Base-by-base conservation (phyloP, 371 early-diverging fungal species). In the Amoeboaphelidium occidentale region DNA sequence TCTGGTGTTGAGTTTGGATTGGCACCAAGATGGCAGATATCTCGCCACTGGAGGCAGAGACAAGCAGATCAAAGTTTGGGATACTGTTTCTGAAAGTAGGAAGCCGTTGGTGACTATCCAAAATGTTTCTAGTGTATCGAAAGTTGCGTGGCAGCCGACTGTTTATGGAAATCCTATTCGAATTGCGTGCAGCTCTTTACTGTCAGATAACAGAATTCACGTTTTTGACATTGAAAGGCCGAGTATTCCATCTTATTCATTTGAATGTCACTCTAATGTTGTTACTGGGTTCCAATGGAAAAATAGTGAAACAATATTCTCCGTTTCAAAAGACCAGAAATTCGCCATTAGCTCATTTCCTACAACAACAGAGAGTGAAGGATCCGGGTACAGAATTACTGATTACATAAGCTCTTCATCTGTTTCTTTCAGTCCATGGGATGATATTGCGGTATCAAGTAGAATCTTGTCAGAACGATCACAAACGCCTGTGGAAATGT, bases 11-110 rank as follows among this genome's bases (percentile, higher is more conserved):
- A 72, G 83, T 0, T 69, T 85, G 0, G 89, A 88, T 51, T 88
- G 81, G 75, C 76, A 82, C 60, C 66, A 76, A 0, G 72, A 68
- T 45, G 89, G 89, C 0, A 61, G 71, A 10, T 62, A 68, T 26
- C 58, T 84, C 1, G 89, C 85, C 0, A 81, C 74, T 48, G 85
- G 84, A 4, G 85, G 89, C 1, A 56, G 84, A 23, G 89, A 88
- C 51, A 74, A 74, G 47, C 67, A 73, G 6, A 84, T 88, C 53
- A 82, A 88, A 64, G 75, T 76, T 56, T 87, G 84, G 85, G 81
- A 82, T 53, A 73, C 73, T 65, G 72, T 69, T n/a, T 62, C 70
- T 1, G 81, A 79, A 23, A 69, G 58, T 43, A 54, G 78, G 27
- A 61, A 75, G 27, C 75, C 83, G 2, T 47, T 69, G 1, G 64